Percentiles rank a stretch among this genome's conserved stretches.
Evolutionary conservation across 768 basidiomycete genomes (phyloP).

Genomic region (Auriscalpium microsporum): DNA sequence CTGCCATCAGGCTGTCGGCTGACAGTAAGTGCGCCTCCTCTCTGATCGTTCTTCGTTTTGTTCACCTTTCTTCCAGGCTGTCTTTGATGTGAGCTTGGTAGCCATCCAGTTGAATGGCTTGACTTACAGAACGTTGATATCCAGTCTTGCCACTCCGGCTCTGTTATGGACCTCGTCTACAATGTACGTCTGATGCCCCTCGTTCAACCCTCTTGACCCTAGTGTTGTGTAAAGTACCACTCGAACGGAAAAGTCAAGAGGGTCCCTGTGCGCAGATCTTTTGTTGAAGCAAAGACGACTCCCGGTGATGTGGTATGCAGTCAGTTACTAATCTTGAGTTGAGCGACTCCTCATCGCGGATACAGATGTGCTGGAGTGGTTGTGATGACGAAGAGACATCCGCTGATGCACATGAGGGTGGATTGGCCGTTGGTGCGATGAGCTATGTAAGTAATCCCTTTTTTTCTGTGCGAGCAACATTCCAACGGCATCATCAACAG

Average conservation of each 20-base stretch:
- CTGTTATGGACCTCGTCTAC: constrained; percentile 25
- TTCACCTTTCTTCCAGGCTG: constrained; percentile 1
- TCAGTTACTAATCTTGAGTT: background rate
- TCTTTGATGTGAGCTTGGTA: constrained; percentile 11
- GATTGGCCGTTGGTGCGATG: constrained; percentile 15
- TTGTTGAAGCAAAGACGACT: constrained; percentile 1
- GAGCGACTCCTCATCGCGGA: too few species aligned
- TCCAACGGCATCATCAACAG: background rate
- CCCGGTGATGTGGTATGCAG: constrained; percentile 11
- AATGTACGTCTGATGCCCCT: background rate
- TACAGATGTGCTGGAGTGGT: constrained; percentile 16
- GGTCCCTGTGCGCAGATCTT: constrained; percentile 1
- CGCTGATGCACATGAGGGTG: constrained; percentile 1
- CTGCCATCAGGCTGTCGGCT: constrained; percentile 43
- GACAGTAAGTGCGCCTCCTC: constrained; percentile 21
- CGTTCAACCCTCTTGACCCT: background rate
- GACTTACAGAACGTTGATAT: background rate
- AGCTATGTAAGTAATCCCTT: constrained; percentile 8
- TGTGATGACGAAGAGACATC: constrained; percentile 9
- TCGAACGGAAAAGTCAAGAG: constrained; percentile 10
- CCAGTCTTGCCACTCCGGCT: constrained; percentile 35
- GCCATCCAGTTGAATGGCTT: background rate
- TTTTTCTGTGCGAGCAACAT: background rate
- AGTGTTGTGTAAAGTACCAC: constrained; percentile 15
- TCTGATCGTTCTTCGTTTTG: background rate